Base-by-base conservation (phyloP, 495 filamentous ascomycete genomes). In the Daldinia bambusicola region DNA sequence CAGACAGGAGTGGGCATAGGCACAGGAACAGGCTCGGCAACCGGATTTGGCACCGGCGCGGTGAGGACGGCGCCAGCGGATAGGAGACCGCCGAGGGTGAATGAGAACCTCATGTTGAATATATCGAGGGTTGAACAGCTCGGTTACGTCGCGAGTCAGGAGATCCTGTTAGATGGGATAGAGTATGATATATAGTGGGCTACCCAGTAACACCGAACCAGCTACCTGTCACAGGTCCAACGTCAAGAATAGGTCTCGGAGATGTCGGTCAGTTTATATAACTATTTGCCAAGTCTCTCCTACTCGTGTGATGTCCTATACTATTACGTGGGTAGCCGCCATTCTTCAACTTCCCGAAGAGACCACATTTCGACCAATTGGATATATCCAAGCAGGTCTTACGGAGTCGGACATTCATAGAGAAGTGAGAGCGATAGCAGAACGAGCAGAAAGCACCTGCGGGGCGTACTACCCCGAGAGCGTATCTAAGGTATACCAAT, bases 1-100 rank as follows among this genome's bases (percentile, higher is more conserved):
- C 79, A 34, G 55, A 80, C 77, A 34, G 79, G 76, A 61, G 72
- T 78, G 6, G 79, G 79, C 55, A 75, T 76, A 22, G 56, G 75
- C 51, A 40, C 65, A 40, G 56, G 75, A 38, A 37, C 65, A 51
- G 63, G 75, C 63, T 59, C 64, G 18, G 69, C 66, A 16, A 63
- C 66, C 32, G 59, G 79, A 26, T 45, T 55, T 18, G 74, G 74
- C 9, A 63, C 74, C 45, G 80, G 78, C 48, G 75, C 79, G 38
- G 76, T 69, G 9, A 78, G 66, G 31, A 71, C 68, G 30, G 55
- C 74, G 67, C 18, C 60, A 14, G 71, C 69, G 64, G 73, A 68
- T 20, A 81, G 62, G 13, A 75, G 64, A 36, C 69, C 57, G 58
- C 59, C 62, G 61, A 75, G 48, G 3, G 63, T 43, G 10, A 59